Base-by-base conservation (phyloP, 2,329 filamentous ascomycete genomes). In the Colletotrichum tamarilloi region DNA sequence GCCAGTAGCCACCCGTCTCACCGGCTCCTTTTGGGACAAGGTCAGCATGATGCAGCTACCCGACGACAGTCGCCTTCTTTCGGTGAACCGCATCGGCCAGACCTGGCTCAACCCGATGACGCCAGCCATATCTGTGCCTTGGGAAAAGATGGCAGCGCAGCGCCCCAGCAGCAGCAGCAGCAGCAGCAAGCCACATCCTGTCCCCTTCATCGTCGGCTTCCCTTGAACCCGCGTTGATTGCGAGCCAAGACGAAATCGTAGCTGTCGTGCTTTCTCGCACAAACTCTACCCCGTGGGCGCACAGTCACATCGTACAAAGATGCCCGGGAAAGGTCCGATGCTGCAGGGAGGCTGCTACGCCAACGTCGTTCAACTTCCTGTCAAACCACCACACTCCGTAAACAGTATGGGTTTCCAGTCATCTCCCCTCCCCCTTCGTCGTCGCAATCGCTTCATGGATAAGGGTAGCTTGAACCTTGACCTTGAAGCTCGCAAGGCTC, bases 251-350 rank as follows among this genome's bases (percentile, higher is more conserved):
- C 64, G 69, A 63, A 68, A 62, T 72, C 52, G 49, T 55, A 28
- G 46, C 60, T 73, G 70, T 52, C 22, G 70, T 73, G 67, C 59
- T 35, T 35, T 60, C 70, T 70, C 32, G 26, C 67, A 70, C 67
- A 73, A 53, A 22, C 65, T 69, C 30, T 49, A 35, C 66, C 52
- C 55, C 66, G 30, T 35, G 42, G 59, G 55, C 42, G 55, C 66
- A 53, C 53, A 56, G 55, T 73, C 60, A 66, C 67, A 73, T 73
- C 60, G 49, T 60, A 73, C 70, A 70, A 49, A 73, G 70, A 73
- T 70, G 70, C 60, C 70, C 70, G 67, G 70, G 26, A 70, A 73
- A 73, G 70, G 67, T 73, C 70, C 70, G 70, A 73, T 73, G 67
- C 70, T 70, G 67, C 70, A 73, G 30, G 53, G 65, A 72, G 58